Evolutionary conservation across 2,329 filamentous ascomycete genomes (phyloP), one percentile per base, ranked within the genome.

Genomic region (Cladosporium halotolerans): DNA sequence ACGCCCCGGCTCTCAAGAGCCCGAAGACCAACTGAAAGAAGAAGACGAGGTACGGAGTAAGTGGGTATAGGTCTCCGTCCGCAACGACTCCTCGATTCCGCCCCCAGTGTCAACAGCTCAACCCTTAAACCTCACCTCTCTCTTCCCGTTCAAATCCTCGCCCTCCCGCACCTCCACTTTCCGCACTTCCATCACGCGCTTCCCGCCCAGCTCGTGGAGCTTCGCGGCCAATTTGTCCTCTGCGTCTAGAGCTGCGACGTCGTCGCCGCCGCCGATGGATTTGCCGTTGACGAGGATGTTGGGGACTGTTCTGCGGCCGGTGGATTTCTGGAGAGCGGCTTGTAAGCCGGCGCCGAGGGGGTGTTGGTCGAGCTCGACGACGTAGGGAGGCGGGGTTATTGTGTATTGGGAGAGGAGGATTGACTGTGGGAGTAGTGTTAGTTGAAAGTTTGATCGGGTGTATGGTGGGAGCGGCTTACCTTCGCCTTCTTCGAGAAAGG

Each of bases 321-420:
- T 97, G 66, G 81, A 85, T 55, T 84, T 79, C 13, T 71, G 78
- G 9, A 99, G 76, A 14, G 82, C 79, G 9, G 78, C 79, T 70
- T 99, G 93, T 40, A 99, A 72, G 13, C 58, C 61, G 1, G 73
- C 66, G 34, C 92, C 93, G 10, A 95, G 76, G 0, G 83, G 80
- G 66, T 96, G 89, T 59, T 83, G 71, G 71, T 99, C 90, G 10
- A 99, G 81, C 72, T 99, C 93, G 48, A 97, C 90, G 7, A 99
- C 86, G 65, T 84, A 87, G 0, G 93, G 93, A 9, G 81, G 73
- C 0, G 93, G 93, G 1, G 82, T 80, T 66, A 99, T 95, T 52
- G 76, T 77, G 75, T 97, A 97, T 62, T 86, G 85, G 18, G 91
- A 82, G 40, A 96, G 81, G 39, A 99, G 80, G 53, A 97, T 80